phyloP scores from a whole-genome alignment of 1,139 yeast genomes.

The Hyphopichia khmerensis region DNA sequence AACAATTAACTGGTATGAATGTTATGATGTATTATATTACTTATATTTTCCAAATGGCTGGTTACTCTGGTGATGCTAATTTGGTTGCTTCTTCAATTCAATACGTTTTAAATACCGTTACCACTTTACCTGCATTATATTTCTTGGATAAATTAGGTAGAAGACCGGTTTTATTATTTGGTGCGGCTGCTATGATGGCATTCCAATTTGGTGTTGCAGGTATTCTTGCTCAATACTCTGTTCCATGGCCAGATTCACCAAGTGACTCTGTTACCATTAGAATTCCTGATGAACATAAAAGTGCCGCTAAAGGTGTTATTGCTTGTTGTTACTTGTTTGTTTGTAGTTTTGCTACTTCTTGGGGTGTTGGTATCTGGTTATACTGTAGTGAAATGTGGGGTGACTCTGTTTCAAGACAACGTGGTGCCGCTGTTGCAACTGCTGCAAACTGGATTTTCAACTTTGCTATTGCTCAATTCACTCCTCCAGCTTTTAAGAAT shows the following conservation, averaged over 20 bases:
- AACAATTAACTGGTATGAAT: slow-evolving; percentile 39
- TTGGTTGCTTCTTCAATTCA: slow-evolving; percentile 33
- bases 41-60: slow-evolving; percentile 35
- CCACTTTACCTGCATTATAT: slow-evolving; percentile 43
- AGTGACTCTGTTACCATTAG: slow-evolving; percentile 38
- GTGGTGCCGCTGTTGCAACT: slow-evolving; percentile 50
- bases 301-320: slow-evolving; percentile 48
- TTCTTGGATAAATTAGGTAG: slow-evolving; percentile 56
- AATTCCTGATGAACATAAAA: slow-evolving; percentile 30
- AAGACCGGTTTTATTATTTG: slow-evolving; percentile 44
- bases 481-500: slow-evolving; percentile 39
- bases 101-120: slow-evolving; percentile 36
- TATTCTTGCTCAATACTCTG: slow-evolving; percentile 42
- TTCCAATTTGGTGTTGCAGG: slow-evolving; percentile 47
- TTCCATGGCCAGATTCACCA: slow-evolving; percentile 29
- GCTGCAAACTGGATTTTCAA: slow-evolving; percentile 49
- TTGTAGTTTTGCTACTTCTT: slow-evolving; percentile 45
- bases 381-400: slow-evolving; percentile 53
- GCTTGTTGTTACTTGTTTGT: slow-evolving; percentile 54
- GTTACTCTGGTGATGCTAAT: slow-evolving; percentile 24
- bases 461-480: slow-evolving; percentile 45
- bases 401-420: slow-evolving; percentile 47
- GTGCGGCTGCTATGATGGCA: slow-evolving; percentile 44
- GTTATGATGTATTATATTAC: slow-evolving; percentile 39
- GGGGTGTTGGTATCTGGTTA: slow-evolving; percentile 57